Percentiles rank a stretch among this genome's conserved stretches.
phyloP scores from a whole-genome alignment of 2,329 filamentous ascomycete species.

The Arthroderma sp. region DNA sequence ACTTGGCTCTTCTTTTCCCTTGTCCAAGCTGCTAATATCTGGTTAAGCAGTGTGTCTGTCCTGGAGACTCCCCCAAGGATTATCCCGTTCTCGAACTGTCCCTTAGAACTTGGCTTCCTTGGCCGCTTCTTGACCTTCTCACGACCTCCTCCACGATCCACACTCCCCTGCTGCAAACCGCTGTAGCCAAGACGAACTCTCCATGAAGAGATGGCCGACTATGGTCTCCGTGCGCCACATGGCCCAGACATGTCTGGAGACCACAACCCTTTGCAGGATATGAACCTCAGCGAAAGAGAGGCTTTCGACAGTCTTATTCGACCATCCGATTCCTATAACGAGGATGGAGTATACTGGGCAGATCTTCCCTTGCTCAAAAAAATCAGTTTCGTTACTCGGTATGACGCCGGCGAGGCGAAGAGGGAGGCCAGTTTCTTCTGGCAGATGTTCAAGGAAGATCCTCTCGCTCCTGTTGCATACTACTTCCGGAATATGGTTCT shows the following conservation, averaged over 20 bases:
- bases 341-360: constrained; percentile 82
- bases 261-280: constrained; percentile 34
- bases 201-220: constrained; percentile 21
- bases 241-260: constrained; percentile 35
- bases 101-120: too few relatives aligned
- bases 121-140: too few relatives aligned
- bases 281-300: constrained; percentile 45
- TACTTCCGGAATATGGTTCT: constrained; percentile 87
- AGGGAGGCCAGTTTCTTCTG: constrained; percentile 56
- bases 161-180: too few relatives aligned
- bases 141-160: too few relatives aligned
- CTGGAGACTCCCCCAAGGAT: too few relatives aligned
- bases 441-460: constrained; percentile 73
- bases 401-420: constrained; percentile 57
- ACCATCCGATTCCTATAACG: constrained; percentile 76
- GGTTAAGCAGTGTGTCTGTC: too few relatives aligned
- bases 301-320: constrained; percentile 70
- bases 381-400: constrained; percentile 58
- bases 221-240: constrained; percentile 32
- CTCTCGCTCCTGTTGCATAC: constrained; percentile 67
- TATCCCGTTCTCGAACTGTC: too few relatives aligned
- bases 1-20: too few relatives aligned
- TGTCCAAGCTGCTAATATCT: too few relatives aligned
- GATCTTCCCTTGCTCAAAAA: constrained; percentile 62
- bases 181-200: too few relatives aligned